These are phyloP conservation scores for Backusella macrospora DNA, from an alignment of 192 early-diverging fungal genomes.

Conservation along the genomic window DNA sequence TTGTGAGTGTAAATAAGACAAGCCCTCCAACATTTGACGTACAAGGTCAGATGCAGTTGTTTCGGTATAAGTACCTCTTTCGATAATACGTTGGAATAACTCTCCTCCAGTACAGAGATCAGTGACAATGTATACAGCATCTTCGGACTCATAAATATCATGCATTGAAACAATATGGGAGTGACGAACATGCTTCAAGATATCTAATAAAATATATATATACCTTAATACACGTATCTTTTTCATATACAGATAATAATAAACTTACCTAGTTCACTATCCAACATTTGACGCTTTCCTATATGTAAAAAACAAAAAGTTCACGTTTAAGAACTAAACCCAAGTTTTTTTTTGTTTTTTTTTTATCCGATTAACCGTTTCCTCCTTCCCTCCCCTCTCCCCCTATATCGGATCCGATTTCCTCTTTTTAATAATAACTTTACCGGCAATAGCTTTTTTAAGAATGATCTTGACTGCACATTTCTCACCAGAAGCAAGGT, in stretches of 20 bases:
- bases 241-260: not conserved
- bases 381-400: not conserved
- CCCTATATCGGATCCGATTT: not conserved
- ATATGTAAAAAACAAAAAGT: not conserved
- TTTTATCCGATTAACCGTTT: constrained; percentile 2
- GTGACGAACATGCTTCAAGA: constrained; percentile 81
- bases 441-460: constrained; percentile 55
- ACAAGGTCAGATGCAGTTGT: constrained; percentile 72
- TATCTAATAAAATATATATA: constrained; percentile 65
- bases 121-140: constrained; percentile 70
- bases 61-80: constrained; percentile 74
- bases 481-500: constrained; percentile 47
- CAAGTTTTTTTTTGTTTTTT: too few species aligned
- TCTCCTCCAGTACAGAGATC: constrained; percentile 79
- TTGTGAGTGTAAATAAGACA: constrained; percentile 81
- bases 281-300: constrained; percentile 57
- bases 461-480: constrained; percentile 77
- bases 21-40: constrained; percentile 69
- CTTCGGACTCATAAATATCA: constrained; percentile 67
- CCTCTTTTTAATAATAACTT: not conserved
- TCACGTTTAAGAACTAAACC: not conserved
- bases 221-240: not conserved
- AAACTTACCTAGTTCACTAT: constrained; percentile 55
- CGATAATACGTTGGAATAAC: constrained; percentile 74
- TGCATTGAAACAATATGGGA: constrained; percentile 79